Evolutionary conservation across 768 basidiomycete species (phyloP).

Genomic region (Leucogyrophana mollusca): DNA sequence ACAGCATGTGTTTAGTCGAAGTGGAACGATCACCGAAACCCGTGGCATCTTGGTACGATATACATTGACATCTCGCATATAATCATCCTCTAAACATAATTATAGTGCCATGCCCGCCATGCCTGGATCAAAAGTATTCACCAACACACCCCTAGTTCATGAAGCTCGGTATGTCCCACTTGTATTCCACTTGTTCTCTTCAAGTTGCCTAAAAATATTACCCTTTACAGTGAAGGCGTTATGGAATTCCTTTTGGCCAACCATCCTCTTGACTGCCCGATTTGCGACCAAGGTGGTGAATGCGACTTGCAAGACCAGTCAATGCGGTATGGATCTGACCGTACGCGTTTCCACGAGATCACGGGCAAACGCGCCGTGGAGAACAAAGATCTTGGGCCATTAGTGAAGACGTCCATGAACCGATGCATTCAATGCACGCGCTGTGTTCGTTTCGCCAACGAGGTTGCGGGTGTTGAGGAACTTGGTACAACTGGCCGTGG

Average conservation of each 20-base stretch:
- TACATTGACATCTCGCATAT: background rate
- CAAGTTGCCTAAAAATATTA: conserved; percentile 9
- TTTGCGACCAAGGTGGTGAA: conserved; percentile 99
- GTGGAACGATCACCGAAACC: conserved; percentile 95
- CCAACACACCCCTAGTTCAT: conserved; percentile 88
- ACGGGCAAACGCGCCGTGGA: conserved; percentile 97
- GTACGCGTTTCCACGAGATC: conserved; percentile 97
- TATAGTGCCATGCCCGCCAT: conserved; percentile 94
- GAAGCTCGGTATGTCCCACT: conserved; percentile 63
- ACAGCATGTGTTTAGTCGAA: conserved; percentile 98
- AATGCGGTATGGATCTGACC: conserved; percentile 98
- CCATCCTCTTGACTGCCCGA: conserved; percentile 97
- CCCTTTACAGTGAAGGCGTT: conserved; percentile 76
- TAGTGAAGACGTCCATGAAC: conserved; percentile 99
- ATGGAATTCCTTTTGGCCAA: conserved; percentile 99
- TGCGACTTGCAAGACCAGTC: conserved; percentile 99
- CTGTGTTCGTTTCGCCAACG: conserved; percentile 98
- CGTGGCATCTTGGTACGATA: conserved; percentile 81
- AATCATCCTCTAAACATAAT: conserved; percentile 2
- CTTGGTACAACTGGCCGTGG: conserved; percentile 96
- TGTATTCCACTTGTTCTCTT: conserved; percentile 1
- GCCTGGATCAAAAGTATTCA: conserved; percentile 90
- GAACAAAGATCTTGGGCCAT: conserved; percentile 96
- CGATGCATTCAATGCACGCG: conserved; percentile 99
- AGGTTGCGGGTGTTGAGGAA: conserved; percentile 98